These are phyloP conservation scores for Tolypocladium album DNA, from an alignment of 2,329 filamentous ascomycete genomes.

Conservation along the genomic window DNA sequence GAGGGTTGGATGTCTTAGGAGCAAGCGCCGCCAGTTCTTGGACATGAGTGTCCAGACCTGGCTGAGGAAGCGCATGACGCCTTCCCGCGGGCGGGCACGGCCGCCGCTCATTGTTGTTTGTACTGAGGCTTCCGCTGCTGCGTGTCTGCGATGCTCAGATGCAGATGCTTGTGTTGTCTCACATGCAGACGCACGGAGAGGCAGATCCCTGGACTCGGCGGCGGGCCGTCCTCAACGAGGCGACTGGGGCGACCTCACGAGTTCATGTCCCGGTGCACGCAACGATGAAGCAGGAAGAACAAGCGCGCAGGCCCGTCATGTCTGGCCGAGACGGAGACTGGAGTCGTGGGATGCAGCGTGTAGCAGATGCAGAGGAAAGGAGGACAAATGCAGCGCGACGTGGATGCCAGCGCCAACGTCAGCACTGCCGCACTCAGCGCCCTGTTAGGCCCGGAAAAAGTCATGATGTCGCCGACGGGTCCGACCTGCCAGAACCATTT, in stretches of 20 bases:
- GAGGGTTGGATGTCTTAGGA: conserved; percentile 40
- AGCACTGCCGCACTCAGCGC: background rate
- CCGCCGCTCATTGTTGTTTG: background rate
- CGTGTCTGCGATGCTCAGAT: background rate
- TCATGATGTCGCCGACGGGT: background rate
- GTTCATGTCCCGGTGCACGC: background rate
- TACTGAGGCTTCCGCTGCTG: background rate
- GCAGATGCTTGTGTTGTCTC: background rate
- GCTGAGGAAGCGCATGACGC: conserved; percentile 38
- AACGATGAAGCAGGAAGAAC: background rate
- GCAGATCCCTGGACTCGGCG: background rate
- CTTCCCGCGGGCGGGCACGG: background rate
- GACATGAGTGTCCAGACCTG: conserved; percentile 50
- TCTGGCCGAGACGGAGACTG: background rate
- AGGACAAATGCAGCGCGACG: background rate
- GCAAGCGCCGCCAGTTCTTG: conserved; percentile 51
- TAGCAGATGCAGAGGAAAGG: background rate
- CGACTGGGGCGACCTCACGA: background rate
- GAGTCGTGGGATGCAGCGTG: background rate
- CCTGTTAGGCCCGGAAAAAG: background rate
- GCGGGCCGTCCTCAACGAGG: background rate
- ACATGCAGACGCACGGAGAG: background rate
- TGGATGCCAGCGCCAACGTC: background rate
- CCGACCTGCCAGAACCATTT: background rate
- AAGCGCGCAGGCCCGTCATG: background rate